phyloP scores from a whole-genome alignment of 345 rosid species.

The Heritiera littoralis region DNA sequence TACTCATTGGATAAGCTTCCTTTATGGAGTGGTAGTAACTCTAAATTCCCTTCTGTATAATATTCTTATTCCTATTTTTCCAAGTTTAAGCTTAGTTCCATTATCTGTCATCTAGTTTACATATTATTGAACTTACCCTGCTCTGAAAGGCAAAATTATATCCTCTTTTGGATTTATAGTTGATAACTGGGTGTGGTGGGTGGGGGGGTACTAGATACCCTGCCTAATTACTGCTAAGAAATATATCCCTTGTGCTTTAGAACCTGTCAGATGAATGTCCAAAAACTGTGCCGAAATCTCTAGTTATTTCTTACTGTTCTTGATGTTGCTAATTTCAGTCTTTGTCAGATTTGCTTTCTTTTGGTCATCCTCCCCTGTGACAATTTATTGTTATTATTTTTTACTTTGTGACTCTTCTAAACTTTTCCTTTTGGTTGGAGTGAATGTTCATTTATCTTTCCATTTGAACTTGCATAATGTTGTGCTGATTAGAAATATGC shows the following conservation, averaged over 20 bases:
- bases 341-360: neutral
- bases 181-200: neutral
- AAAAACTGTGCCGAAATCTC: neutral
- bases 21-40: neutral
- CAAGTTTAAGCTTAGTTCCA: neutral
- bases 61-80: neutral
- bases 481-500: conserved; percentile 9
- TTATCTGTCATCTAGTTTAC: neutral
- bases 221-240: neutral
- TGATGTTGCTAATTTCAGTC: neutral
- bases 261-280: neutral
- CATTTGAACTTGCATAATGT: neutral
- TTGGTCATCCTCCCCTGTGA: neutral
- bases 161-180: neutral
- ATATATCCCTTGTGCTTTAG: neutral
- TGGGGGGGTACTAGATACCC: neutral
- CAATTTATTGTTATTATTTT: no score
- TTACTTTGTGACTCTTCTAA: no score
- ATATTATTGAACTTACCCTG: neutral
- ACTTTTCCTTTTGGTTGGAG: no score
- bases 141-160: neutral
- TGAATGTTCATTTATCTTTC: no score
- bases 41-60: neutral
- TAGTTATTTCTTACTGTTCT: conserved; percentile 7
- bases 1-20: neutral